These are phyloP conservation scores for Melastoma malabathricum DNA, from an alignment of 345 rosid species.

Conservation along the genomic window DNA sequence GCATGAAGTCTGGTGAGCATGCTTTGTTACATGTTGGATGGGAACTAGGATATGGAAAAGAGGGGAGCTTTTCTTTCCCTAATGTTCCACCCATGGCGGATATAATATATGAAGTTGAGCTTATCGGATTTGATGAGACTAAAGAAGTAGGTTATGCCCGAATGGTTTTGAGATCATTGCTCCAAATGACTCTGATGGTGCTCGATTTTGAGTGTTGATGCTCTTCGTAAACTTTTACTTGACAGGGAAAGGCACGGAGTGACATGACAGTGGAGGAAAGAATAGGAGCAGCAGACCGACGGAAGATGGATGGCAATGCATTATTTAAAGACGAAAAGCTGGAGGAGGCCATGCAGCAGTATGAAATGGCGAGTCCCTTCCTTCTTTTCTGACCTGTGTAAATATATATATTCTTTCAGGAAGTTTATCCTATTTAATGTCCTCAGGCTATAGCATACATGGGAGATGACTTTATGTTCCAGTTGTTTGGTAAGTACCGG, in stretches of 20 bases:
- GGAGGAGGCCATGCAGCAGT: constrained; percentile 95
- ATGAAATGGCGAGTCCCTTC: constrained; percentile 70
- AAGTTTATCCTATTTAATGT: constrained; percentile 5
- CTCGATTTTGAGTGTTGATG: not conserved
- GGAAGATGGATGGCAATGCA: constrained; percentile 89
- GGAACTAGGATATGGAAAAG: constrained; percentile 93
- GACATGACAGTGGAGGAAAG: constrained; percentile 99
- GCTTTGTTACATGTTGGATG: constrained; percentile 69
- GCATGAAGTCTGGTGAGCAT: constrained; percentile 87
- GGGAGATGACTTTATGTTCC: constrained; percentile 97
- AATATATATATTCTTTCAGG: not conserved
- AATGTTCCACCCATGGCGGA: constrained; percentile 92
- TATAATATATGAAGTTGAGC: constrained; percentile 75
- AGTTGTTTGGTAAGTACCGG: constrained; percentile 81
- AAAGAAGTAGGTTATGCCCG: constrained; percentile 48
- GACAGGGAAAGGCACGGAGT: constrained; percentile 78
- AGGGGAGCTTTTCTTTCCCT: constrained; percentile 91
- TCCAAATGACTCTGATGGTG: not conserved
- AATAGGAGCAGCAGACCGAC: constrained; percentile 80
- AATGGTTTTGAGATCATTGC: not conserved
- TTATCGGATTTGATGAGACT: constrained; percentile 93
- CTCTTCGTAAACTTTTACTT: not conserved
- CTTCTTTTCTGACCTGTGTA: constrained; percentile 2
- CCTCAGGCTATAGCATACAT: constrained; percentile 80
- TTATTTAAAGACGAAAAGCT: constrained; percentile 65